Evolutionary conservation across 1,284 basidiomycete species (phyloP).

Genomic region (Trichosporon coremiiforme): DNA sequence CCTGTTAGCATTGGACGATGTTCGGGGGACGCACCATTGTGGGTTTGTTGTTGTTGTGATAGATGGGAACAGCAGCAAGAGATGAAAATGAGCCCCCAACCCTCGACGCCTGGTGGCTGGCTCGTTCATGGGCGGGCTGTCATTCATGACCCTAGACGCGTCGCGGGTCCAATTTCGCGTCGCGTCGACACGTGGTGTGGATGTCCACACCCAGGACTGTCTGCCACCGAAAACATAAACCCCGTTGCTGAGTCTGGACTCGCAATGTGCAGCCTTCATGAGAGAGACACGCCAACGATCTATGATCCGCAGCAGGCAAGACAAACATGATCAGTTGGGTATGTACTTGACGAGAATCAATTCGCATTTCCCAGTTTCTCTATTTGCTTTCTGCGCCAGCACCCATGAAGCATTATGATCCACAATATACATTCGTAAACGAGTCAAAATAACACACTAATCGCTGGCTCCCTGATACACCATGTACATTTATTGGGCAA

Average conservation of each 20-base stretch:
- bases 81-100: conserved; percentile 4
- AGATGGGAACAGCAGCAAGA: conserved; percentile 5
- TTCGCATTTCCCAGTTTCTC: too few relatives aligned
- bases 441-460: conserved; percentile 18
- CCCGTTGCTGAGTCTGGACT: too few relatives aligned
- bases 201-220: neutral
- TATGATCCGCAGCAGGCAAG: too few relatives aligned
- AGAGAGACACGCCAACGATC: neutral
- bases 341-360: too few relatives aligned
- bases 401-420: neutral
- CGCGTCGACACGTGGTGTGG: neutral
- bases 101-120: neutral
- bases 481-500: conserved; percentile 65
- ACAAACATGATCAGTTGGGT: too few relatives aligned
- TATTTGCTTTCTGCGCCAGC: too few relatives aligned
- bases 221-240: neutral
- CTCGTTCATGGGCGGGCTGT: conserved; percentile 8
- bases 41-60: conserved; percentile 2
- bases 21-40: conserved; percentile 10
- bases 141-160: conserved; percentile 17
- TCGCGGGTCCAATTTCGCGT: conserved; percentile 16
- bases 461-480: conserved; percentile 14
- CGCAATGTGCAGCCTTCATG: neutral
- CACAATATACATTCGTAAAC: conserved; percentile 19
- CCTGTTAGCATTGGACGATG: conserved; percentile 3